Percentiles rank a stretch among this genome's conserved stretches.
phyloP scores from a whole-genome alignment of 225 moss, liverwort and hornwort genomes.

The Climacium dendroides region DNA sequence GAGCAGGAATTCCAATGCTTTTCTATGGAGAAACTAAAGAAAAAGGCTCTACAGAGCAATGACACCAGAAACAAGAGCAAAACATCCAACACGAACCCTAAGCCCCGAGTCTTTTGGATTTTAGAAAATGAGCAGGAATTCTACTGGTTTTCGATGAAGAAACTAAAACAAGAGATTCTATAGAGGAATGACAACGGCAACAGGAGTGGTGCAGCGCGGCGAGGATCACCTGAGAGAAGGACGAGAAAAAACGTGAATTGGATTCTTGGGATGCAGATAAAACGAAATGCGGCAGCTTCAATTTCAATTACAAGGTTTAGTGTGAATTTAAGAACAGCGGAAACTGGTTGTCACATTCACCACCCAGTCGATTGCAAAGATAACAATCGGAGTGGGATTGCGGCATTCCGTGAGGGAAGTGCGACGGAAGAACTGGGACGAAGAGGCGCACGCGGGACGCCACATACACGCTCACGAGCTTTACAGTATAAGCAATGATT shows the following conservation, averaged over 20 bases:
- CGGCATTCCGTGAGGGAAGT: background rate
- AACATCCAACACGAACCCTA: background rate
- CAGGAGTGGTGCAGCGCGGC: background rate
- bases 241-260: background rate
- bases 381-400: background rate
- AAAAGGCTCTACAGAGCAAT: background rate
- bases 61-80: background rate
- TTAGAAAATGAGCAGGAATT: background rate
- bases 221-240: background rate
- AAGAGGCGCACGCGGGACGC: background rate
- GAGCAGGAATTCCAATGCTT: background rate
- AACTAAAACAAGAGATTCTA: background rate
- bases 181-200: background rate
- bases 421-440: background rate
- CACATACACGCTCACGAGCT: background rate
- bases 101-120: background rate
- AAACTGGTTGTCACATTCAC: background rate
- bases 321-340: background rate
- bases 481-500: background rate
- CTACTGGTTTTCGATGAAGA: background rate
- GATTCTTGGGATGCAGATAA: background rate
- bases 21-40: background rate
- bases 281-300: background rate
- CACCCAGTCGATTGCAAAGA: background rate
- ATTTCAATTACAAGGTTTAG: background rate